These are phyloP conservation scores for Penicillium occitanis DNA, from an alignment of 2,329 filamentous ascomycete species.

Conservation along the genomic window DNA sequence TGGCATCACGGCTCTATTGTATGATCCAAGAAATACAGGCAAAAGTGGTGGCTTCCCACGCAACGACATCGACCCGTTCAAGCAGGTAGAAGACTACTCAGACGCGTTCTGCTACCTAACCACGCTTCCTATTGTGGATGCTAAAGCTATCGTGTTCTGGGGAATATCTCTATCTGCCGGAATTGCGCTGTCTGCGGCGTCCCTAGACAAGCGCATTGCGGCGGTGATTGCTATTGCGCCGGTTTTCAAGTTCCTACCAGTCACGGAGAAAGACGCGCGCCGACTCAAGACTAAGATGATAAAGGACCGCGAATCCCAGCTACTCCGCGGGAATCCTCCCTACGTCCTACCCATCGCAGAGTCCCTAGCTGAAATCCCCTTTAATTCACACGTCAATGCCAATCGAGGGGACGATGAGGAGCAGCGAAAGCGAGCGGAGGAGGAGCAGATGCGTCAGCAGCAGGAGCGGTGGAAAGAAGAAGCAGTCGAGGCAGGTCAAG, in stretches of 20 bases:
- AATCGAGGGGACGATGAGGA: conserved; percentile 22
- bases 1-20: conserved; percentile 32
- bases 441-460: conserved; percentile 11
- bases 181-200: conserved; percentile 31
- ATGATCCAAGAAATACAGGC: conserved; percentile 37
- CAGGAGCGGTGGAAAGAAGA: conserved; percentile 21
- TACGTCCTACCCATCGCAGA: conserved; percentile 41
- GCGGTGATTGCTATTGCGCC: conserved; percentile 31
- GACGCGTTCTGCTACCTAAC: conserved; percentile 41
- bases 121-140: conserved; percentile 30
- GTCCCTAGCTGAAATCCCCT: conserved; percentile 38
- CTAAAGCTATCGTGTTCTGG: conserved; percentile 37
- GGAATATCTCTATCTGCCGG: conserved; percentile 36
- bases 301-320: conserved; percentile 42
- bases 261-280: conserved; percentile 18
- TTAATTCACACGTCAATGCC: conserved; percentile 32
- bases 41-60: conserved; percentile 37
- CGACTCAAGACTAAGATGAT: conserved; percentile 34
- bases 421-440: conserved; percentile 18
- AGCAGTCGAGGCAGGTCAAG: conserved; percentile 21
- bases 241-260: conserved; percentile 22
- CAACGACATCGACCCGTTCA: conserved; percentile 34
- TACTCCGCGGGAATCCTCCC: conserved; percentile 39
- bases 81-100: conserved; percentile 37
- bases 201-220: conserved; percentile 34